phyloP scores from a whole-genome alignment of 2,329 filamentous ascomycete species.

The Aspergillus tamarii region DNA sequence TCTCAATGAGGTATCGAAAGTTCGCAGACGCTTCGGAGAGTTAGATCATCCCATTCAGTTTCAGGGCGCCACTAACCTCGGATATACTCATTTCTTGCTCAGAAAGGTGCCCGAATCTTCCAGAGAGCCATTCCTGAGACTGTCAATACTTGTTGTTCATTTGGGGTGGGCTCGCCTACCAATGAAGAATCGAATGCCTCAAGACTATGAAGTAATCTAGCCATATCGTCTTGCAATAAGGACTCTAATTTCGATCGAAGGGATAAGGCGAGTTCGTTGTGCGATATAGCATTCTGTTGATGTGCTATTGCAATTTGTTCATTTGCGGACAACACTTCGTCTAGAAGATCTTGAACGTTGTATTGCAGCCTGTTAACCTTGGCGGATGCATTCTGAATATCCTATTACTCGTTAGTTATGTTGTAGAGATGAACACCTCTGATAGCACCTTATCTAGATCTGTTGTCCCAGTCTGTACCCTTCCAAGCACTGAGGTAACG shows the following conservation, averaged over 20 bases:
- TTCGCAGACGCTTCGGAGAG: constrained; percentile 36
- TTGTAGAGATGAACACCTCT: not conserved
- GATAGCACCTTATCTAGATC: constrained; percentile 28
- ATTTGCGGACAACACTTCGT: constrained; percentile 31
- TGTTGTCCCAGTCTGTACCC: constrained; percentile 21
- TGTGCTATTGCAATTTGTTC: constrained; percentile 33
- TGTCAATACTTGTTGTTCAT: constrained; percentile 14
- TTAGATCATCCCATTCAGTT: constrained; percentile 20
- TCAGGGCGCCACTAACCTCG: constrained; percentile 28
- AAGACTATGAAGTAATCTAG: constrained; percentile 33
- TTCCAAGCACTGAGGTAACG: constrained; percentile 24
- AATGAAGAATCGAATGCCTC: constrained; percentile 37
- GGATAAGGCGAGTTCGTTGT: constrained; percentile 32
- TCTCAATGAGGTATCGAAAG: constrained; percentile 37
- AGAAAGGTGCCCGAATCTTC: constrained; percentile 30
- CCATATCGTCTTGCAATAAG: constrained; percentile 34
- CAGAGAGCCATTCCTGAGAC: constrained; percentile 36
- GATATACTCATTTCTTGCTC: constrained; percentile 39
- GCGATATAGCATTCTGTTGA: constrained; percentile 29
- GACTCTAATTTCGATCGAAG: constrained; percentile 38
- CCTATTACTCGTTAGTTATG: constrained; percentile 28
- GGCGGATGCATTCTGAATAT: constrained; percentile 31
- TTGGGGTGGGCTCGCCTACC: constrained; percentile 28
- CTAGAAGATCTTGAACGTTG: constrained; percentile 29
- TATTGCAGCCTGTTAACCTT: constrained; percentile 29